Conservation (phyloP, 2,329 filamentous ascomycete species). For the Colletotrichum spaethianum region DNA sequence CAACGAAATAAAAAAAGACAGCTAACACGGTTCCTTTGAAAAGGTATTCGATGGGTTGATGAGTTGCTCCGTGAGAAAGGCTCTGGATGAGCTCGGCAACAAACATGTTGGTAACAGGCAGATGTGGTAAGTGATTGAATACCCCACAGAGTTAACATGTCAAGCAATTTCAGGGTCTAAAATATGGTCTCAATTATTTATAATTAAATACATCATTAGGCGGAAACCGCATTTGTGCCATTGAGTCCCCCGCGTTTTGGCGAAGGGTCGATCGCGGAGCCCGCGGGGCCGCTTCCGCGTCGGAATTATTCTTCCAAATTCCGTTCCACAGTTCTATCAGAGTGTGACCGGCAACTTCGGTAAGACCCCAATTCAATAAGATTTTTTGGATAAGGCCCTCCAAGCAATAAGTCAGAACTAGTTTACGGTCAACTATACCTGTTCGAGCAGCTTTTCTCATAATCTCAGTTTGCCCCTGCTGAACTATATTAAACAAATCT, state of each 20-base stretch:
- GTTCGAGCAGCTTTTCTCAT: no score
- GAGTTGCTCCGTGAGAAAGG: constrained; percentile 37
- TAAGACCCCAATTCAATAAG: no score
- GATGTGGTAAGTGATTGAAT: not conserved
- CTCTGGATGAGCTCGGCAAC: constrained; percentile 46
- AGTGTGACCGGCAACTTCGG: no score
- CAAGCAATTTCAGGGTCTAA: no score
- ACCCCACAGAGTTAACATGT: not conserved
- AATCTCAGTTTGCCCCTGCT: no score
- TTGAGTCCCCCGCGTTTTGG: constrained; percentile 3
- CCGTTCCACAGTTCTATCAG: not conserved
- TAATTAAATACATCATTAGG: constrained; percentile 4
- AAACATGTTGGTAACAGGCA: constrained; percentile 44
- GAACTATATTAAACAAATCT: no score
- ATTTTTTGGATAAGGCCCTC: no score
- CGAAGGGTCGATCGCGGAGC: not conserved
- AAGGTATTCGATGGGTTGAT: constrained; percentile 44
- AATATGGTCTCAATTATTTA: not conserved
- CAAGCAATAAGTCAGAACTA: no score
- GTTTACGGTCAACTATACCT: no score
- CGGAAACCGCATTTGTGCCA: not conserved
- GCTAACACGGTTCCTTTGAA: constrained; percentile 24
- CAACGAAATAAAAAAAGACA: constrained; percentile 59
- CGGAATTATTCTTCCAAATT: constrained; percentile 7
- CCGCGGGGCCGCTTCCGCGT: not conserved